A percentile compares a stretch with the other conserved stretches of the same genome.
Conservation (phyloP, 371 early-diverging fungal genomes). For the Apophysomyces trapeziformis region DNA sequence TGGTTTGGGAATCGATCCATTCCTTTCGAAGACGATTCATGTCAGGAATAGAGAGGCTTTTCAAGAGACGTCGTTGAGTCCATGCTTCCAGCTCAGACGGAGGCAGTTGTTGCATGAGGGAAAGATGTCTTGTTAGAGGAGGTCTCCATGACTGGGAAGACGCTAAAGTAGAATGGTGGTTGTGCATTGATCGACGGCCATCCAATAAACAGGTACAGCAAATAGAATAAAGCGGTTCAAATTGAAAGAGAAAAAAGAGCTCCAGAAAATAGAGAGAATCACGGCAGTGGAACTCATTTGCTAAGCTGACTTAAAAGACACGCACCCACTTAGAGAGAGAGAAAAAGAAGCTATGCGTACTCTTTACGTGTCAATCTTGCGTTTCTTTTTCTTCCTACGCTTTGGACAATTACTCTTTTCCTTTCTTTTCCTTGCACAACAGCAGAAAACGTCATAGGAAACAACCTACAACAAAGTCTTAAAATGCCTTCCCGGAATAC, state of each 20-base stretch:
- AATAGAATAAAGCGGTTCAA: not conserved
- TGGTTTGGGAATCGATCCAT: conserved; percentile 39
- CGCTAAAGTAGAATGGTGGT: not conserved
- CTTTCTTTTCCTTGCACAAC: too few relatives aligned
- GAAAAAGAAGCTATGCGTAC: too few relatives aligned
- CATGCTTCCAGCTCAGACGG: conserved; percentile 19
- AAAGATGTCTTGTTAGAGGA: not conserved
- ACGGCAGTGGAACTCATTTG: too few relatives aligned
- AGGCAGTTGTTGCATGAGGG: conserved; percentile 8
- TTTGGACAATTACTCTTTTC: not conserved
- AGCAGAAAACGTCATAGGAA: too few relatives aligned
- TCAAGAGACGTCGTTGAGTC: conserved; percentile 11
- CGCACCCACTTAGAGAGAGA: too few relatives aligned
- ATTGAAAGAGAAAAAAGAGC: not conserved
- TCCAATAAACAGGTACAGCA: not conserved
- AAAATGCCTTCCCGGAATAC: not conserved
- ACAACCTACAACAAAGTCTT: not conserved
- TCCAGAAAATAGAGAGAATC: not conserved
- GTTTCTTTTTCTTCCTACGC: not conserved
- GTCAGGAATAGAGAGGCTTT: conserved; percentile 44
- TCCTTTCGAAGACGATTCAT: conserved; percentile 35
- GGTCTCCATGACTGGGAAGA: not conserved
- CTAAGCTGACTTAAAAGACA: too few relatives aligned
- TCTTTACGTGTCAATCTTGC: too few relatives aligned
- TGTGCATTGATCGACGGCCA: conserved; percentile 8